phyloP scores from a whole-genome alignment of 306 rosid species.

The Malus domestica region DNA sequence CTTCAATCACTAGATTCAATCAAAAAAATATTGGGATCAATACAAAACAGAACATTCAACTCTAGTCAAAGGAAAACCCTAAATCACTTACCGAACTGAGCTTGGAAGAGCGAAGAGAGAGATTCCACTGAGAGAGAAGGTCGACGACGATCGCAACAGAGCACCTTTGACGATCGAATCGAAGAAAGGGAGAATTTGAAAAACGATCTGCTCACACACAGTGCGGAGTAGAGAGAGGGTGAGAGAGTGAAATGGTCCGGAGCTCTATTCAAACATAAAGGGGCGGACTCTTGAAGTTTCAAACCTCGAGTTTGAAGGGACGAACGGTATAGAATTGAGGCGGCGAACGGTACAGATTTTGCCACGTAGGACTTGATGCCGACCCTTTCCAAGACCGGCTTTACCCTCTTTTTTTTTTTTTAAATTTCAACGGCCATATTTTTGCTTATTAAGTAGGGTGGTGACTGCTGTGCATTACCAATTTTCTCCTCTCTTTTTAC shows the following conservation, averaged over 20 bases:
- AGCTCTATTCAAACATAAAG: constrained; percentile 65
- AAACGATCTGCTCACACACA: constrained; percentile 21
- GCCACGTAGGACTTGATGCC: constrained; percentile 15
- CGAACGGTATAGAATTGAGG: constrained; percentile 6
- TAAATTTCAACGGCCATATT: constrained; percentile 27
- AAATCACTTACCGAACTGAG: constrained; percentile 31
- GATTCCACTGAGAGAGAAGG: background rate
- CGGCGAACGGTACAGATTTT: constrained; percentile 12
- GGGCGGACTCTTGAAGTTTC: constrained; percentile 55
- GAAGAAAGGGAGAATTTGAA: background rate
- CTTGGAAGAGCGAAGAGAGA: constrained; percentile 17
- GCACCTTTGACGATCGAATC: constrained; percentile 42
- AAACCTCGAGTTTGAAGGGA: constrained; percentile 32
- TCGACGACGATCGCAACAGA: constrained; percentile 8
- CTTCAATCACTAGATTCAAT: background rate
- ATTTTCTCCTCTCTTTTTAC: background rate
- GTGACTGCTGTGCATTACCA: background rate
- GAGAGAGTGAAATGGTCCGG: constrained; percentile 36
- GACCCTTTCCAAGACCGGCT: background rate
- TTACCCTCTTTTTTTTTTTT: background rate
- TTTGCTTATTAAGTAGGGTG: no score
- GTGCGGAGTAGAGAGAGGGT: constrained; percentile 4
- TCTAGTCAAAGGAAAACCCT: background rate
- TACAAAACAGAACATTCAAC: background rate
- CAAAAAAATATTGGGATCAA: background rate